Evolutionary conservation across 2,329 filamentous ascomycete species (phyloP).

Genomic region (Beauveria asiatica): DNA sequence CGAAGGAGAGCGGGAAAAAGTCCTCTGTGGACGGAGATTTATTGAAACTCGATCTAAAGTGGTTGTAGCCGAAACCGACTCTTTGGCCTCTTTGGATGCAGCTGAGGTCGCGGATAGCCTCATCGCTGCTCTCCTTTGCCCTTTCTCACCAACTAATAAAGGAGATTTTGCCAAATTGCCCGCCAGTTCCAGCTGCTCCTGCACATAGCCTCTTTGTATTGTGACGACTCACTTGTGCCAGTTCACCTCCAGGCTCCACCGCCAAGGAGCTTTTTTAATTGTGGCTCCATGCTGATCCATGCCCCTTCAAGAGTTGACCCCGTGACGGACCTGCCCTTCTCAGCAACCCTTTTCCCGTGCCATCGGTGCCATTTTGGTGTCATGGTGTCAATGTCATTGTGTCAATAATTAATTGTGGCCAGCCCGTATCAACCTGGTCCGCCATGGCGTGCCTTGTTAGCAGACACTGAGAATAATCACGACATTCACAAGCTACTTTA

Average conservation of each 20-base stretch:
- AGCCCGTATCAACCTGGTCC: background rate
- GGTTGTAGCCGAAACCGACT: no score
- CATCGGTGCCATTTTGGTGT: background rate
- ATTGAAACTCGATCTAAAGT: background rate
- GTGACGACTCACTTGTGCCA: no score
- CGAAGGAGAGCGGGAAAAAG: conserved; percentile 15
- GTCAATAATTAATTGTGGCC: no score
- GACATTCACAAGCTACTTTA: background rate
- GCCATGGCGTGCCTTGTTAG: background rate
- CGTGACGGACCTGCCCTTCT: background rate
- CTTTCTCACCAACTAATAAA: no score
- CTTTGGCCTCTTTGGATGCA: no score
- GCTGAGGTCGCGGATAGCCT: no score
- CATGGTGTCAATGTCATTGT: no score
- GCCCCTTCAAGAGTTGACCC: background rate
- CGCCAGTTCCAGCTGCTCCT: no score
- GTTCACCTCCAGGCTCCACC: background rate
- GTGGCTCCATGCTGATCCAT: background rate
- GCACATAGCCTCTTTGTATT: no score
- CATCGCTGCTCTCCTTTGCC: no score
- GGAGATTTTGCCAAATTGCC: no score
- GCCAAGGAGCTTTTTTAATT: background rate
- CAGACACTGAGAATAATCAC: background rate
- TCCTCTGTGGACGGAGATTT: background rate
- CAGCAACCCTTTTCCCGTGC: background rate